Percentiles rank a stretch among this genome's conserved stretches.
Conservation (phyloP, 176 grass and related monocot species). For the Tuctoria greenei region DNA sequence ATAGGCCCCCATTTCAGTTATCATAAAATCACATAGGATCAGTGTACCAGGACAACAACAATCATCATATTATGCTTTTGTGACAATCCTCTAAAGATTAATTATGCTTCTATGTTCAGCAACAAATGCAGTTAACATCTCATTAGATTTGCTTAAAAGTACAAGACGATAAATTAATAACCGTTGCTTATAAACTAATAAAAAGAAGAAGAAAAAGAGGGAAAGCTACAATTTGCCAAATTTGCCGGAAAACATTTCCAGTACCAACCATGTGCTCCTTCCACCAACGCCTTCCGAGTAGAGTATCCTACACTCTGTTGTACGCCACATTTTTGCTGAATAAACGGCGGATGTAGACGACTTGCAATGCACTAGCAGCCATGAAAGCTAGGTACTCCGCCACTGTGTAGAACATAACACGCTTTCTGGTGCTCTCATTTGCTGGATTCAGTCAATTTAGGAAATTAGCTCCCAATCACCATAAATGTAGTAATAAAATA, state of each 20-base stretch:
- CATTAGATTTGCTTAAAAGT: slow-evolving; percentile 38
- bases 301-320: slow-evolving; percentile 73
- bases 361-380: slow-evolving; percentile 74
- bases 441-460: slow-evolving; percentile 53
- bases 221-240: slow-evolving; percentile 34
- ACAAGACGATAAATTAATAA: slow-evolving; percentile 38
- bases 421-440: slow-evolving; percentile 94
- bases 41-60: neutral
- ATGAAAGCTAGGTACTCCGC: slow-evolving; percentile 77
- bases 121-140: slow-evolving; percentile 36
- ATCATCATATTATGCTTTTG: neutral
- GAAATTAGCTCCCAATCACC: neutral
- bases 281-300: slow-evolving; percentile 9
- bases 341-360: slow-evolving; percentile 83
- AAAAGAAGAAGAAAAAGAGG: neutral
- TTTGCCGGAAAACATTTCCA: slow-evolving; percentile 19
- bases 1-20: neutral
- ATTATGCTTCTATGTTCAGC: slow-evolving; percentile 48
- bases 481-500: neutral
- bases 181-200: slow-evolving; percentile 25
- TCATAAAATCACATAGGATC: neutral
- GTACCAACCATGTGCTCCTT: slow-evolving; percentile 15
- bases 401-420: slow-evolving; percentile 83
- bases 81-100: slow-evolving; percentile 16
- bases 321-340: slow-evolving; percentile 89